Base-by-base conservation (phyloP, 148 eudicot species). In the Heliamphora exappendiculata region DNA sequence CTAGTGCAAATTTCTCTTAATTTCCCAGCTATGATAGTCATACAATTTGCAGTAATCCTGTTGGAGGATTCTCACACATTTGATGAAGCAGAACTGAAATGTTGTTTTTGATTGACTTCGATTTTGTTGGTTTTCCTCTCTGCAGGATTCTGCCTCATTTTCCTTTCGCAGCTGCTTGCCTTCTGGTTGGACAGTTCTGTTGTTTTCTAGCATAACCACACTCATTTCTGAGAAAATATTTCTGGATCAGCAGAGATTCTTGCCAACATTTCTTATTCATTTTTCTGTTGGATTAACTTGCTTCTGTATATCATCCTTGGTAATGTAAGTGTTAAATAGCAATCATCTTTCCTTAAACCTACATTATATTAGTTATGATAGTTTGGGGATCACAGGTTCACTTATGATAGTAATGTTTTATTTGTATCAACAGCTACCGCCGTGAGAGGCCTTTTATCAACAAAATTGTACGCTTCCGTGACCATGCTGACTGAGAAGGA, bases 141-240 rank as follows among this genome's bases (percentile, higher is more conserved):
- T 20, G 26, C 88, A 96, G 98, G 98, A 81, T 78, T 88, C 96
- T 37, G 83, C 88, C 31, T 86, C 96, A 24, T 95, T 95, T 77
- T 91, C 97, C 73, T 88, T 93, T 59, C 70, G 73, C 65, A 80
- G 82, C 75, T 95, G 99, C 86, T 86, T 93, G 84, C 99, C 99
- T 57, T 85, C 91, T 4, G 99, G 99, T 67, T 93, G 89, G 93
- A 59, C 34, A n/a, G 73, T 88, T 67, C 81, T 93, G 80, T 49
- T 93, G 50, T 64, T 90, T 80, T 90, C 93, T 49, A 84, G 92
- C 63, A 47, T 82, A 37, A 81, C 77, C 55, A 91, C 93, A 70
- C 86, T 87, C 37, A 62, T 90, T 36, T 91, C 97, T 39, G 97
- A 93, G 88, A 90, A 87, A 77, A 63, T 91, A 73, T 81, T 89